Base-by-base conservation (phyloP, 202 grass and related monocot species). In the Bolboschoenoplectus hybrid region DNA sequence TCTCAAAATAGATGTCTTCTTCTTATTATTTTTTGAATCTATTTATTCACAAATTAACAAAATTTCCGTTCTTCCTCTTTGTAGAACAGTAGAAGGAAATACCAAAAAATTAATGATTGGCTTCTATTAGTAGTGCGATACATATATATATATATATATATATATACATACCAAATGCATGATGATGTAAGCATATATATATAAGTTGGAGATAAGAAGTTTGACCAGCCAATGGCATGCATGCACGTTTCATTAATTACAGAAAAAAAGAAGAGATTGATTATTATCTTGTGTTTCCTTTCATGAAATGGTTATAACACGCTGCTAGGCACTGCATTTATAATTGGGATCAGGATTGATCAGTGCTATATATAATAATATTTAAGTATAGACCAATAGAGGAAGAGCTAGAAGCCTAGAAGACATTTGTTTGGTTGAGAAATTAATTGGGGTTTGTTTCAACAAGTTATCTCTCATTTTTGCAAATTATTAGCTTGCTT, bases 381-480 rank as follows among this genome's bases (percentile, higher is more conserved):
- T 82, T 61, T 47, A 82, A 82, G 38, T 11, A 49, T 45, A n/a
- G 57, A 82, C 80, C 80, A 82, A 82, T 66, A 49, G 57, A 66
- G 1, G 65, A 63, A 1, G 65, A 63, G 12, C 6, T 34, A 64
- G 26, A 26, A 26, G 26, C 26, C 60, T 53, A 77, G 73, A 0
- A 11, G 76, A 80, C 79, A 82, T 63, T 62, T 82, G 79, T 58
- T 63, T 82, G 55, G 50, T n/a, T 20, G 58, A 60, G 10, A 80
- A 5, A 51, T 80, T 80, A 26, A 26, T 26, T 53, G 8, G 32
- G 8, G 14, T 63, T 32, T 63, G 80, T n/a, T 26, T 20, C 62
- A 82, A 63, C 80, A 45, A 63, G 79, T 38, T 45, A 74, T 74
- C 7, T 1, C 46, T 50, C n/a, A 0, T 3, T 56, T 56, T 81